phyloP scores from a whole-genome alignment of 2,329 filamentous ascomycete species.

The Colletotrichum melonis region DNA sequence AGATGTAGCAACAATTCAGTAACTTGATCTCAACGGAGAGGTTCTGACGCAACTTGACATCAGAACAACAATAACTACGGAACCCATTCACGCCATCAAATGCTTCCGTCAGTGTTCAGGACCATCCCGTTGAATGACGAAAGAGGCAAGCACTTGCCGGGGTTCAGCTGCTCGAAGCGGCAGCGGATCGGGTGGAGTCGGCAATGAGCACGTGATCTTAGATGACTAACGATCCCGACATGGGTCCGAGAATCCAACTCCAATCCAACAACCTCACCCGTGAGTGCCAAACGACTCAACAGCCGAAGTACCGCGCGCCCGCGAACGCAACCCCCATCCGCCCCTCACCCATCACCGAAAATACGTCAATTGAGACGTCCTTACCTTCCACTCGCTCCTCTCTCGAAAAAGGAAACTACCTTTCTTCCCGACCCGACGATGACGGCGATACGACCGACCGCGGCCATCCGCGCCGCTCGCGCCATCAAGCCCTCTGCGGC shows the following conservation, averaged over 20 bases:
- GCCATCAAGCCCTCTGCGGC: conserved; percentile 45
- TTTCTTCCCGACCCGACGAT: conserved; percentile 13
- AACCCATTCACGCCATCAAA: neutral
- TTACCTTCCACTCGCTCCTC: neutral
- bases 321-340: conserved; percentile 10
- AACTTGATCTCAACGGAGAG: neutral
- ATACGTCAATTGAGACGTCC: conserved; percentile 23
- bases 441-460: conserved; percentile 37
- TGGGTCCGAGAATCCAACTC: conserved; percentile 35
- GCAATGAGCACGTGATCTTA: neutral
- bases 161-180: neutral
- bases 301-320: conserved; percentile 27
- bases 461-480: conserved; percentile 42
- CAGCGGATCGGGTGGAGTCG: conserved; percentile 28
- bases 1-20: neutral
- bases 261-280: conserved; percentile 32
- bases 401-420: neutral
- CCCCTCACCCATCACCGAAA: conserved; percentile 3
- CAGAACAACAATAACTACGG: neutral
- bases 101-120: neutral
- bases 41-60: neutral
- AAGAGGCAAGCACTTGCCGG: neutral
- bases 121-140: neutral
- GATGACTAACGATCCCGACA: conserved; percentile 26
- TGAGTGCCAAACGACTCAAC: conserved; percentile 28